phyloP scores from a whole-genome alignment of 2,329 filamentous ascomycete genomes.

The Sordariomycetes sp. region DNA sequence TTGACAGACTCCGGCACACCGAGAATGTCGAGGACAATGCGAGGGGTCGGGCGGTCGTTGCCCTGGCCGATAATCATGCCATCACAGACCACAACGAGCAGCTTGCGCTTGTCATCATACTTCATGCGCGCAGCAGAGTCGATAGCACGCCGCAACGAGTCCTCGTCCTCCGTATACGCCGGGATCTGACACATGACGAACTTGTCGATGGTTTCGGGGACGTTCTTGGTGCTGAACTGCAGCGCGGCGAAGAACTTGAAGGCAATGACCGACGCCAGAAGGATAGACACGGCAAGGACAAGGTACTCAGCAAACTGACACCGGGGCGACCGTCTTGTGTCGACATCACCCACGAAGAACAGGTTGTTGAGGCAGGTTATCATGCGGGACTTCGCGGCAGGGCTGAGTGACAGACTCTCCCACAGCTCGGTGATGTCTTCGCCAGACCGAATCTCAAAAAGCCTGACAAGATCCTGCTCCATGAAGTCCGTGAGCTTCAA shows the following conservation, averaged over 20 bases:
- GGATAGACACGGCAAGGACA: conserved; percentile 69
- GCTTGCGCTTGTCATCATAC: conserved; percentile 97
- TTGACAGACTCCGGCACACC: conserved; percentile 90
- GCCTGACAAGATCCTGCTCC: conserved; percentile 57
- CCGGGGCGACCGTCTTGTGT: conserved; percentile 75
- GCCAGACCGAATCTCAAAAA: conserved; percentile 71
- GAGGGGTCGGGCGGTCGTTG: conserved; percentile 89
- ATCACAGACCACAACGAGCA: conserved; percentile 86
- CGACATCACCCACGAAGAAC: conserved; percentile 86
- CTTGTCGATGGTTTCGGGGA: conserved; percentile 94
- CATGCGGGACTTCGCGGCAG: conserved; percentile 54
- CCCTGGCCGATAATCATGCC: conserved; percentile 99
- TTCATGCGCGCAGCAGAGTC: conserved; percentile 92
- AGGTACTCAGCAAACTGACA: conserved; percentile 89
- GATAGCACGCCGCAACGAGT: conserved; percentile 90
- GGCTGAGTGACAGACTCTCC: conserved; percentile 54
- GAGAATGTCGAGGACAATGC: conserved; percentile 93
- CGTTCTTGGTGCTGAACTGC: conserved; percentile 83
- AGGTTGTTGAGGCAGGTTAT: conserved; percentile 80
- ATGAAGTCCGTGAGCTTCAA: conserved; percentile 65
- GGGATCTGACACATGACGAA: conserved; percentile 97
- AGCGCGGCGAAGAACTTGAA: conserved; percentile 97
- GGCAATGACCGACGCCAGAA: conserved; percentile 71
- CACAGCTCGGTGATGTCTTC: conserved; percentile 76
- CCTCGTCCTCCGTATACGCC: conserved; percentile 96